Evolutionary conservation across 257 asterid genomes (phyloP).

Genomic region (Nicotiana sylvestris): DNA sequence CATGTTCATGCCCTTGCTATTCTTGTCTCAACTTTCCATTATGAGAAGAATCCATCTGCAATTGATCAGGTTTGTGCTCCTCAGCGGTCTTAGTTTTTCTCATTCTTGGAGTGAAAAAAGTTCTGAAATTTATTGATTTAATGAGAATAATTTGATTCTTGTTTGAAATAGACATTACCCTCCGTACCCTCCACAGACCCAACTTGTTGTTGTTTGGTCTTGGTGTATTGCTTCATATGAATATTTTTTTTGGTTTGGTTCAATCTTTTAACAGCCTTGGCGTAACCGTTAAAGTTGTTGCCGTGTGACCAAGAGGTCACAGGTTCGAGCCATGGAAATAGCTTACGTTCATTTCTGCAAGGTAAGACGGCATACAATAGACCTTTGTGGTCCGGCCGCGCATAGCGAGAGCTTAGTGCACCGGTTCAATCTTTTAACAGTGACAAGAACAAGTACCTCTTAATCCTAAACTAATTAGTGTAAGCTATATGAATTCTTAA

Average conservation of each 20-base stretch:
- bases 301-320: too few relatives aligned
- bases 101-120: background rate
- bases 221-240: background rate
- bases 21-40: conserved; percentile 84
- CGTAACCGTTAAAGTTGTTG: too few relatives aligned
- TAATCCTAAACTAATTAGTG: background rate
- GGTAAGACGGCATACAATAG: too few relatives aligned
- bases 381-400: too few relatives aligned
- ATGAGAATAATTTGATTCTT: background rate
- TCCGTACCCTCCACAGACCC: too few relatives aligned
- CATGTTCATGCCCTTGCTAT: conserved; percentile 96
- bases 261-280: background rate
- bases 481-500: background rate
- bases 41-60: conserved; percentile 81
- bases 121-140: background rate
- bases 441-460: background rate
- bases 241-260: background rate
- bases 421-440: background rate
- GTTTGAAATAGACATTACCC: too few relatives aligned
- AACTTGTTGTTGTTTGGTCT: background rate
- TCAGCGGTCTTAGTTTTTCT: background rate
- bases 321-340: too few relatives aligned
- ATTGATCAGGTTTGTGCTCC: conserved; percentile 70
- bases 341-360: too few relatives aligned
- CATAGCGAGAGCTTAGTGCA: too few relatives aligned